These are phyloP conservation scores for Chlorociboria aeruginascens DNA, from an alignment of 495 filamentous ascomycete genomes.

Conservation along the genomic window DNA sequence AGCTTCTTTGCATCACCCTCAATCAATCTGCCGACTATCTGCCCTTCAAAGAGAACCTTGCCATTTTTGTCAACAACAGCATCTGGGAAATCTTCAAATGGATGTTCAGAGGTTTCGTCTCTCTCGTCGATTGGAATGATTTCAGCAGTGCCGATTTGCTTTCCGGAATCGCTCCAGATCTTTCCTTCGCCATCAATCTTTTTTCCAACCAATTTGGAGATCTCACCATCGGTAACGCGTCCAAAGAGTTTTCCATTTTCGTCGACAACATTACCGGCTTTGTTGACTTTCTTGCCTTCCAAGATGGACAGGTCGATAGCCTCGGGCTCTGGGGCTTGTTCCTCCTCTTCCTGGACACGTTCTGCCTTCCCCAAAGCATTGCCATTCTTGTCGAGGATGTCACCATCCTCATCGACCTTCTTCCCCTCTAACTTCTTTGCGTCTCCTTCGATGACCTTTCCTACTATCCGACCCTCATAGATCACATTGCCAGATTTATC, in stretches of 20 bases:
- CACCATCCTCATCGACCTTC: constrained; percentile 46
- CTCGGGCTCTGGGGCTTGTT: constrained; percentile 28
- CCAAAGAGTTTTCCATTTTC: constrained; percentile 59
- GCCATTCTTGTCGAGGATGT: constrained; percentile 50
- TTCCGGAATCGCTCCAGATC: constrained; percentile 62
- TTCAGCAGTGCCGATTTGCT: constrained; percentile 63
- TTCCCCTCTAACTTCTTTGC: constrained; percentile 44
- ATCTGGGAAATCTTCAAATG: constrained; percentile 65
- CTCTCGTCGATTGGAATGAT: constrained; percentile 61
- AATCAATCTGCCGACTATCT: constrained; percentile 59
- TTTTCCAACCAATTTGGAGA: constrained; percentile 55
- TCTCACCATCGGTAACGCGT: constrained; percentile 53
- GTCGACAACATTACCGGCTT: constrained; percentile 64
- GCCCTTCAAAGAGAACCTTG: constrained; percentile 56
- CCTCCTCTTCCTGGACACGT: constrained; percentile 38
- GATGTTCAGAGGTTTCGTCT: constrained; percentile 50
- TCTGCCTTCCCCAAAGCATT: constrained; percentile 47
- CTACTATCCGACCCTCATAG: constrained; percentile 55
- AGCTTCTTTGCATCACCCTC: constrained; percentile 67
- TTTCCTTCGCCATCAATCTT: constrained; percentile 59
- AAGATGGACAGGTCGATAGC: constrained; percentile 50
- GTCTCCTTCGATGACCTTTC: constrained; percentile 49
- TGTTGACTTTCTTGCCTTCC: constrained; percentile 61
- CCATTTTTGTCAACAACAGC: constrained; percentile 58
- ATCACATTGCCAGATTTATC: constrained; percentile 50